These are phyloP conservation scores for Forsythia viridissima DNA, from an alignment of 257 asterid species.

Conservation along the genomic window DNA sequence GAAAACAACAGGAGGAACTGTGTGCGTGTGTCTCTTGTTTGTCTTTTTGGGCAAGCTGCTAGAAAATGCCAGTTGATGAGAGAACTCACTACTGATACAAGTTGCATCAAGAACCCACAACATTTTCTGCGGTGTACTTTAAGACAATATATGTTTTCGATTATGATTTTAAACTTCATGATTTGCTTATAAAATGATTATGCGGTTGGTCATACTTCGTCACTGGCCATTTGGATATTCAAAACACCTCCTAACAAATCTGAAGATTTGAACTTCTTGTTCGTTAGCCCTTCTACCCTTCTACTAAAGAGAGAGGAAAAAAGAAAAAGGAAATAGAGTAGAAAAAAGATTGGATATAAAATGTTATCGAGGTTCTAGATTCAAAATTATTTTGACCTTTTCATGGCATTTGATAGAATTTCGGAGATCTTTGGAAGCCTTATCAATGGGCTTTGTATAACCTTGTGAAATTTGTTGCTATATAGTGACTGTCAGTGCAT, in stretches of 20 bases:
- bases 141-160: neutral
- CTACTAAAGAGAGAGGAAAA: neutral
- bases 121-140: too few relatives aligned
- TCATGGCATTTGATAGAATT: too few relatives aligned
- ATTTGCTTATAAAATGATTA: conserved; percentile 2
- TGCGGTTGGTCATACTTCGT: neutral
- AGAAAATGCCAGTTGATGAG: conserved; percentile 9
- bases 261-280: conserved; percentile 15
- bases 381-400: neutral
- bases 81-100: neutral
- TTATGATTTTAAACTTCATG: neutral
- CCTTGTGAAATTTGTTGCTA: too few relatives aligned
- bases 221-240: neutral
- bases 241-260: neutral
- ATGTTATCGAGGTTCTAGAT: neutral
- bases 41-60: conserved; percentile 20
- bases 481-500: neutral
- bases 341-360: neutral
- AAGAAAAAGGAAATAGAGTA: too few relatives aligned
- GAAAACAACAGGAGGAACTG: neutral
- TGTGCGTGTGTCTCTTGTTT: neutral
- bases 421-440: too few relatives aligned
- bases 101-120: conserved; percentile 13
- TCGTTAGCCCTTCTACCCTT: conserved; percentile 6
- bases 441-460: too few relatives aligned